A percentile compares a stretch with the other conserved stretches of the same genome.
Evolutionary conservation across 306 rosid species (phyloP).

Genomic region (Trichosanthes cucumerina): DNA sequence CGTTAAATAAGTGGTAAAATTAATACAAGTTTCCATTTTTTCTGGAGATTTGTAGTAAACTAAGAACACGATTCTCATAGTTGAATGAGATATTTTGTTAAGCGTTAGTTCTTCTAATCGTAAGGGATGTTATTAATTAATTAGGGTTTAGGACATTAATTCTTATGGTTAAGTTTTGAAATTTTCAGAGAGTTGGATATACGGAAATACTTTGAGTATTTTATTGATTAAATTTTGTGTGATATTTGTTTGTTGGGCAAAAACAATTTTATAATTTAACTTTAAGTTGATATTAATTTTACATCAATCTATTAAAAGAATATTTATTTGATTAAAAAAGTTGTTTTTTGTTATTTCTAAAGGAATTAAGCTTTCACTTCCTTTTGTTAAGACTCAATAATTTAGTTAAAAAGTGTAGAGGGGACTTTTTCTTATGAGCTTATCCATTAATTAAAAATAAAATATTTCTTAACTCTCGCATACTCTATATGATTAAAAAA

Average conservation of each 20-base stretch:
- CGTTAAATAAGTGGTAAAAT: neutral
- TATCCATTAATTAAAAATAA: neutral
- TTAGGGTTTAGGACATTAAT: too few relatives aligned
- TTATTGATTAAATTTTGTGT: neutral
- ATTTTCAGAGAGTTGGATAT: too few relatives aligned
- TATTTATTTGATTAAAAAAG: neutral
- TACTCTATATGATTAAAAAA: neutral
- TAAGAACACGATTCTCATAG: too few relatives aligned
- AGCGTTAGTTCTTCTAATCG: too few relatives aligned
- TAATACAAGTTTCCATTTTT: too few relatives aligned
- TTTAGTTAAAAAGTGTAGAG: conserved; percentile 2
- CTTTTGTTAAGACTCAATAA: neutral
- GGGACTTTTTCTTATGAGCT: neutral
- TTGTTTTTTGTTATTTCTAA: neutral
- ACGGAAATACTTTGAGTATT: too few relatives aligned
- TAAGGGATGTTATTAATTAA: too few relatives aligned
- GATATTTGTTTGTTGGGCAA: neutral
- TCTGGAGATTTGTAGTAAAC: too few relatives aligned
- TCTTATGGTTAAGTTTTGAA: too few relatives aligned
- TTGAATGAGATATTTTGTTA: too few relatives aligned
- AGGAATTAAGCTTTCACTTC: neutral
- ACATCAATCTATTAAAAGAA: neutral
- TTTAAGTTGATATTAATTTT: neutral
- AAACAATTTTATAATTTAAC: neutral
- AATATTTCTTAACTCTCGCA: neutral